Evolutionary conservation across 2,329 filamentous ascomycete genomes (phyloP), one percentile per base, ranked within the genome.

Genomic region (Rhinocladiella similis): DNA sequence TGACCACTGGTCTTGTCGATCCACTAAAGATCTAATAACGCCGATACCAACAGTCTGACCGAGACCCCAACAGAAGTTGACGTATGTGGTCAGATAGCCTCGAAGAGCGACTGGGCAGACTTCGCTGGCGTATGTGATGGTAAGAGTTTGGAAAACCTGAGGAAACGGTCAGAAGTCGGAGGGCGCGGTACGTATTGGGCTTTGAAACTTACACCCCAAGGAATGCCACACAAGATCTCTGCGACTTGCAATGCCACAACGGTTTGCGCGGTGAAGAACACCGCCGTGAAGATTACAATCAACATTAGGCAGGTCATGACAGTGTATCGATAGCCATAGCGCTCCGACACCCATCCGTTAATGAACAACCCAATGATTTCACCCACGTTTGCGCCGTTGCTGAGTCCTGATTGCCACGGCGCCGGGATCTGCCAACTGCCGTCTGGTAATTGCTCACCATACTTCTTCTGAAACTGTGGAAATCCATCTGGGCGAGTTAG

Each of bases 41-140:
- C 78, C 79, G 47, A 79, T 72, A 27, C 77, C 78, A 58, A 81
- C 78, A 18, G 80, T 64, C 60, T 81, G 79, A 18, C 79, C 78
- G 3, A 81, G 63, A 5, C 75, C 75, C 61, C 61, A 63, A 50
- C 61, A 63, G 45, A 63, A 60, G 46, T 60, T 59, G 63, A 78
- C 73, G 51, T 77, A 77, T 20, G 75, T 77, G 3, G 75, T 78
- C 50, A 78, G 64, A 53, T 77, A 76, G 5, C 70, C 72, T 22
- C 75, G 72, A 38, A 78, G 66, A 4, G 75, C 72, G 22, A 77
- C 74, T 1, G 75, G 75, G 47, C 74, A 77, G n/a, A 77, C 74
- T 57, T 78, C 75, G 12, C 74, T 76, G 14, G 75, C 75, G 46
- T 78, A 78, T 12, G 74, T 77, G 58, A 77, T 72, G 52, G 73